Evolutionary conservation across 1,284 basidiomycete genomes (phyloP).

Genomic region (Tilletia setariae): DNA sequence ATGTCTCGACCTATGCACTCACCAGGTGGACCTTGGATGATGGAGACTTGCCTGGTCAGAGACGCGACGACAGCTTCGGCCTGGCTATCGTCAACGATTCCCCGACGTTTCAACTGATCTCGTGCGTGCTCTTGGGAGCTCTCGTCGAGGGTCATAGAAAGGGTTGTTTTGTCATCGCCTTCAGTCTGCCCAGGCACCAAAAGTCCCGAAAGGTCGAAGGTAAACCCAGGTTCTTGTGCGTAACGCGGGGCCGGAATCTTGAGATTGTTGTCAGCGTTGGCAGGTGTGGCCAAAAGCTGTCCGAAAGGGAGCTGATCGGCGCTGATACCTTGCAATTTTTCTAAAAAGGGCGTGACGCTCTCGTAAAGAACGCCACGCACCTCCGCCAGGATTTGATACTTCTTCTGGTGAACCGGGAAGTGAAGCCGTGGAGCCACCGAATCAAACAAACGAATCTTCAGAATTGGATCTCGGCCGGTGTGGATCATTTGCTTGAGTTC

Average conservation of each 20-base stretch:
- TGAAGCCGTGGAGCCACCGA: slow-evolving; percentile 40
- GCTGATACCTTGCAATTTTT: slow-evolving; percentile 59
- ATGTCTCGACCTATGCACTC: slow-evolving; percentile 51
- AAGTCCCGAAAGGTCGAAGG: slow-evolving; percentile 59
- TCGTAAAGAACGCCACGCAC: slow-evolving; percentile 66
- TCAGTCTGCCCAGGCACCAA: slow-evolving; percentile 36
- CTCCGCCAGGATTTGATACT: slow-evolving; percentile 58
- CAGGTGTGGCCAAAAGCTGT: slow-evolving; percentile 59
- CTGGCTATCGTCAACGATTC: slow-evolving; percentile 66
- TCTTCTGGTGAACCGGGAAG: slow-evolving; percentile 62
- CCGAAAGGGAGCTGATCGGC: slow-evolving; percentile 63
- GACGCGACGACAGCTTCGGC: slow-evolving; percentile 66
- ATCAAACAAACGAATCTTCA: neutral
- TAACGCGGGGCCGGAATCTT: slow-evolving; percentile 61
- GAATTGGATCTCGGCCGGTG: neutral
- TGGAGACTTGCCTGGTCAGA: slow-evolving; percentile 62
- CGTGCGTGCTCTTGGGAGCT: slow-evolving; percentile 58
- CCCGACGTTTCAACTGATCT: slow-evolving; percentile 54
- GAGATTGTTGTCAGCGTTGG: slow-evolving; percentile 42
- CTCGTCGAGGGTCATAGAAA: slow-evolving; percentile 35
- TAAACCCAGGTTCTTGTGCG: slow-evolving; percentile 59
- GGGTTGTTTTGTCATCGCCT: slow-evolving; percentile 34
- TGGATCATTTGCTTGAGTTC: slow-evolving; percentile 26
- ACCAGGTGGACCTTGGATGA: slow-evolving; percentile 74
- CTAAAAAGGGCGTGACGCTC: slow-evolving; percentile 64